A percentile compares a stretch with the other conserved stretches of the same genome.
These are phyloP conservation scores for Silene vulgaris DNA, from an alignment of 179 eudicot genomes.

Conservation along the genomic window DNA sequence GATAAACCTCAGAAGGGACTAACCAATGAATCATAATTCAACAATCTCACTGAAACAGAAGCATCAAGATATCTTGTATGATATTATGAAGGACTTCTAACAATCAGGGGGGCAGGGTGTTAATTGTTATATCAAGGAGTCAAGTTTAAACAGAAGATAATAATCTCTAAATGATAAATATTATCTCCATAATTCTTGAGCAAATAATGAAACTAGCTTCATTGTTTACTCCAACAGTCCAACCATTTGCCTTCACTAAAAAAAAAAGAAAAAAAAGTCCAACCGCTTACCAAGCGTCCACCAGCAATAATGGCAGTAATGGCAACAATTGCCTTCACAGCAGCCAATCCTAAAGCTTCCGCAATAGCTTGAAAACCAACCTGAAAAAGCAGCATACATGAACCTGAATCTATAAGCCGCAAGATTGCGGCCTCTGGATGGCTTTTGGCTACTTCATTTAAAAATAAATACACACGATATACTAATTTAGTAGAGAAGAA, in stretches of 20 bases:
- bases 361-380: conserved; percentile 96
- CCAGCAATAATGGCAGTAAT: conserved; percentile 95
- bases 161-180: not conserved
- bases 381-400: conserved; percentile 38
- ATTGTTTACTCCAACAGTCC: conserved; percentile 9
- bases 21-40: not conserved
- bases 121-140: not conserved
- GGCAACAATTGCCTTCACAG: conserved; percentile 91
- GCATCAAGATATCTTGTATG: not conserved
- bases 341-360: conserved; percentile 97
- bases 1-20: not conserved
- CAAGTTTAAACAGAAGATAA: too few relatives aligned
- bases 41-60: not conserved
- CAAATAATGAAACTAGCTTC: not conserved
- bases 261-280: not conserved
- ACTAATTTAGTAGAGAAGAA: conserved; percentile 7
- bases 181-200: not conserved
- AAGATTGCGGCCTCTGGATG: not conserved
- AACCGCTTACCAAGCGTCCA: conserved; percentile 79
- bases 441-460: not conserved
- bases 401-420: conserved; percentile 10
- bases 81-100: not conserved
- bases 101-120: not conserved
- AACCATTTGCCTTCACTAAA: not conserved
- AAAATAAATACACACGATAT: not conserved